Base-by-base conservation (phyloP, 176 grass and related monocot genomes). In the Avena insularis region DNA sequence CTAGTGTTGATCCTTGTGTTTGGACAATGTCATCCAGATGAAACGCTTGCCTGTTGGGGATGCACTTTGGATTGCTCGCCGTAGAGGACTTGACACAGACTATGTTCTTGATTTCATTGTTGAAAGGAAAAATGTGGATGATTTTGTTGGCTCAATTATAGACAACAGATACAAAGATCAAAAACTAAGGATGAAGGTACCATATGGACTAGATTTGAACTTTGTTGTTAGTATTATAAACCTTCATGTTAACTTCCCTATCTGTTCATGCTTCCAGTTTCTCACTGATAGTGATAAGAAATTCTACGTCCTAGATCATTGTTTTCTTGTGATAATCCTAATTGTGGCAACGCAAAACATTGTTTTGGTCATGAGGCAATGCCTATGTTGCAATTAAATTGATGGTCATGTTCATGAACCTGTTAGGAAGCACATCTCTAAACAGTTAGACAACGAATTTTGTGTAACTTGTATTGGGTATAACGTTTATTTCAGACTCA, bases 81-180 rank as follows among this genome's bases (percentile, higher is more conserved):
- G 75, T 88, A 93, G 68, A 79, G 23, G 83, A 45, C 16, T 66
- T 75, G 84, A 71, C 56, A 91, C 33, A 81, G 96, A 98, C 43
- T 95, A 95, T 91, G 93, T 98, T 53, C 96, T 98, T 86, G 96
- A 98, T 82, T 95, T 93, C 45, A 88, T 95, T 80, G 86, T 98
- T 88, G 93, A 98, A 95, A 95, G 93, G 75, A 95, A 98, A 91
- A 92, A 86, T 71, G 90, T 95, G 78, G 47, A 13, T 35, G 96
- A 98, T 80, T 91, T 98, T 23, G 71, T 75, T 88, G 76, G 53
- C 69, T 98, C 96, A 38, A 93, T 95, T 71, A 81, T 43, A 78
- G 93, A 98, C 66, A 95, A 95, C 83, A 86, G 93, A 88, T 98
- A 98, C 81, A 93, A 20, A 92, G 91, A 91, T 84, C 96, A 98